Evolutionary conservation across 495 filamentous ascomycete species (phyloP), one percentile per base, ranked within the genome.

Genomic region (Penicillium tannophilum): DNA sequence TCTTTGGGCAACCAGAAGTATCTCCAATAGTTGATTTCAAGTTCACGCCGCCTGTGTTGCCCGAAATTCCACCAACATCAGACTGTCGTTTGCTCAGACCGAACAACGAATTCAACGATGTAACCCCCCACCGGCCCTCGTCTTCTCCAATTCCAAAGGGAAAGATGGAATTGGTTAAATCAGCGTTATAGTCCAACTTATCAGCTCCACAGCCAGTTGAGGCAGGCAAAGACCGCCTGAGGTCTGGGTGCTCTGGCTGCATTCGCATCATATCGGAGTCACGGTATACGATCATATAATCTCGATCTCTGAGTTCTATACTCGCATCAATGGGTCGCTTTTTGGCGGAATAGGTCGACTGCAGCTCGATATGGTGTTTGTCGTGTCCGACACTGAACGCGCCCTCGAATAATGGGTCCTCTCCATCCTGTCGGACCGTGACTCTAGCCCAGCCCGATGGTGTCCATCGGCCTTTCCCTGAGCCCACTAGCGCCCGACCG

Each of bases 251-350:
- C 8, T 87, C 84, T 17, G 68, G 61, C 51, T 85, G 82, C 10
- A 64, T 48, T 11, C 60, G 70, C 28, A 77, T 73, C 69, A 94
- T 86, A 70, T 98, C 95, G 33, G 91, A 94, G 70, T 98, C 93
- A 36, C 93, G 84, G 74, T 88, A 98, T 6, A 96, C 82, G 20
- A 97, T 75, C 94, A 98, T 96, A 65, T 85, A 91, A 49, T 96
- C 92, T 19, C 86, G 82, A 2, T 77, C 82, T 17, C 68, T 76
- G 31, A 72, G 65, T 48, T 86, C 82, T 14, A 91, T 70, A 24
- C 79, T 74, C n/a, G 90, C 89, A 70, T 98, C 94, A n/a, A 87
- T 76, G 1, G 71, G 71, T 58, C 90, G 86, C 64, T 84, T 84
- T 53, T 91, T 96, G 63, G 84, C 80, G 65, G 84, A 79, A 65